Evolutionary conservation across 495 filamentous ascomycete genomes (phyloP), one percentile per base, ranked within the genome.

Genomic region (Extremus antarcticus): DNA sequence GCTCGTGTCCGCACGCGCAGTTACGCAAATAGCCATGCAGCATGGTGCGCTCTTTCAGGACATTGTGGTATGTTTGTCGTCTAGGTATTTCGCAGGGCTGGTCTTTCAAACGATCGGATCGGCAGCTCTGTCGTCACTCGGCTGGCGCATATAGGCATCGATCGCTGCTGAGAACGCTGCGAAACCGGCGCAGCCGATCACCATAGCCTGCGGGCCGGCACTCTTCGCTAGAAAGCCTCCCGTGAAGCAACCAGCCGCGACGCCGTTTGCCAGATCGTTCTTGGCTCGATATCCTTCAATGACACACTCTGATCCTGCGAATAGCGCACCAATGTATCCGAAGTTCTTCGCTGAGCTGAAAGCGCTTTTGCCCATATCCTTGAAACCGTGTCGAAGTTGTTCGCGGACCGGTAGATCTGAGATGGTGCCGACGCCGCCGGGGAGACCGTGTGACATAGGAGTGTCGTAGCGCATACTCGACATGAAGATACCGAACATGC

Each of bases 91-190:
- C 29, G 29, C 17, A 7, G 20, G 41, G 7, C 4, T 7, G 17
- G 20, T 4, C 4, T 8, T 21, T 52, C 50, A 62, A n/a, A 62
- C 54, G 24, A 62, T 62, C 17, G 59, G 59, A 53, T 62, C 59
- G 11, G 55, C 39, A 19, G 21, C 55, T 23, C 39, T 35, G 25
- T 68, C 68, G 41, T 70, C 63, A 46, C 52, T 55, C 17, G 60
- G 60, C 65, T 66, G 63, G 29, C 66, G 49, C 63, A 96, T 84
- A 70, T 88, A 97, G 40, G 78, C 81, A 77, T 98, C 92, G 70
- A 98, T 96, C 11, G 92, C 92, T 47, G 86, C 82, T 72, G 85
- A 90, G 66, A 98, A 98, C 24, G 90, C 94, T 47, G 92, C 92
- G 68, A 98, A 97, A 7, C 92, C 92, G 3, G 80, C 89, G 70